A percentile compares a stretch with the other conserved stretches of the same genome.
Evolutionary conservation across 352 stramenopile species (phyloP).

Genomic region (Globisporangium heterothallicum): DNA sequence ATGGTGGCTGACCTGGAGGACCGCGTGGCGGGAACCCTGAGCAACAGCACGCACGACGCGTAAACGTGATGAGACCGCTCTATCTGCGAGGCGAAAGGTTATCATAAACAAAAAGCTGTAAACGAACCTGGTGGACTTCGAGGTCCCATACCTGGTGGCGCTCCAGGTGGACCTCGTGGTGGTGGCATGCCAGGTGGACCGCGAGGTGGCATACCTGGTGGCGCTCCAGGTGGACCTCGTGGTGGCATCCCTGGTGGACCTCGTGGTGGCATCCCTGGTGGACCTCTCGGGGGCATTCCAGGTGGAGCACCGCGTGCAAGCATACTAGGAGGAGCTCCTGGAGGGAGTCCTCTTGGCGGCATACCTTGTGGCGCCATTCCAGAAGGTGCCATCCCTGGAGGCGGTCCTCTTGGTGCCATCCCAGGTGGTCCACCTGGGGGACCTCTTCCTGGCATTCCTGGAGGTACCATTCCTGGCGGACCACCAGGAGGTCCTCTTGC

Average conservation of each 20-base stretch:
- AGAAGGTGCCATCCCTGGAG: conserved; percentile 2
- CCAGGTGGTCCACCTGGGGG: conserved; percentile 10
- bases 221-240: conserved; percentile 8
- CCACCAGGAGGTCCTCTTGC: conserved; percentile 4
- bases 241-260: conserved; percentile 10
- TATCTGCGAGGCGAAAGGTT: neutral
- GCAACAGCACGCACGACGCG: neutral
- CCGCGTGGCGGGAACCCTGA: conserved; percentile 19
- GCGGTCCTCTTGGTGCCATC: conserved; percentile 1
- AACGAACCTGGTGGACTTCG: conserved; percentile 17
- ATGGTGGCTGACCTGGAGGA: conserved; percentile 13
- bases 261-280: conserved; percentile 8
- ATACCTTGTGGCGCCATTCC: conserved; percentile 2
- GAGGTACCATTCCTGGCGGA: conserved; percentile 8
- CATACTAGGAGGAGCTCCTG: conserved; percentile 9
- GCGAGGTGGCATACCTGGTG: conserved; percentile 16
- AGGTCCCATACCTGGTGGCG: conserved; percentile 19
- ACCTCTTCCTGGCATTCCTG: conserved; percentile 8
- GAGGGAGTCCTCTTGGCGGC: conserved; percentile 8
- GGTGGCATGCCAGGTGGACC: conserved; percentile 14
- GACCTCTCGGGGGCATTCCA: conserved; percentile 6
- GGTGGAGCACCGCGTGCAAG: conserved; percentile 9
- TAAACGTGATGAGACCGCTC: too few species aligned
- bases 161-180: conserved; percentile 15
- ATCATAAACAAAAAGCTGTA: conserved; percentile 2